These are phyloP conservation scores for Chlorella variabilis DNA, from an alignment of 163 green algal species.

Conservation along the genomic window DNA sequence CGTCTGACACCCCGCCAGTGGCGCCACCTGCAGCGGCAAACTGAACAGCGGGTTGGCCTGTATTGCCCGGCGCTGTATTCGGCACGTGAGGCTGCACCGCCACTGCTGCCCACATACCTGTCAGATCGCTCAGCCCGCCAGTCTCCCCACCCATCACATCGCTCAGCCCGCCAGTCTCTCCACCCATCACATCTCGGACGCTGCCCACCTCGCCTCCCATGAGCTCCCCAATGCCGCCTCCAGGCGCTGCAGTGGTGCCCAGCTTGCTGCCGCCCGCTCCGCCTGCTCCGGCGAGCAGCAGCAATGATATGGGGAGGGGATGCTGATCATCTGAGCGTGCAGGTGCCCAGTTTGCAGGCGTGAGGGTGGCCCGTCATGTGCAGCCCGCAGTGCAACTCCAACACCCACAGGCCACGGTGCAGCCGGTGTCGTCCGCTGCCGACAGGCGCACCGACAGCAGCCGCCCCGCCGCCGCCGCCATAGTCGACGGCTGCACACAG, in stretches of 20 bases:
- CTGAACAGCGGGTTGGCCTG: too few relatives aligned
- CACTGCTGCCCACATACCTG: not conserved
- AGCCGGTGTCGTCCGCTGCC: too few relatives aligned
- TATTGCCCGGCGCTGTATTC: not conserved
- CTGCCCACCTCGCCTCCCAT: not conserved
- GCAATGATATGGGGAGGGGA: not conserved
- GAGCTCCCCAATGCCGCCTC: not conserved
- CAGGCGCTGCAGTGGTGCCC: not conserved
- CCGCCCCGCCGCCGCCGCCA: constrained; percentile 1
- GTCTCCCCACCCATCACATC: not conserved
- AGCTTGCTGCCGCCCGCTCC: not conserved
- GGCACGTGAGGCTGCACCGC: not conserved
- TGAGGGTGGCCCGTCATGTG: too few relatives aligned
- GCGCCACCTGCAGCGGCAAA: not conserved
- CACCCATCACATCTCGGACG: not conserved
- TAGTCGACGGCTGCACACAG: constrained; percentile 6
- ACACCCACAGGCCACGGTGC: too few relatives aligned
- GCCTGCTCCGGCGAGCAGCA: not conserved
- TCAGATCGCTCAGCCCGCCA: not conserved
- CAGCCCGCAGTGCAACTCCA: too few relatives aligned
- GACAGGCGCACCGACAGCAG: not conserved
- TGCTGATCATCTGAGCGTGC: too few relatives aligned
- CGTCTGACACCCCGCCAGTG: not conserved
- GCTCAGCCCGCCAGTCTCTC: not conserved
- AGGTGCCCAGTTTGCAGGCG: too few relatives aligned